Percentiles rank a stretch among this genome's conserved stretches.
Evolutionary conservation across 2,329 filamentous ascomycete species (phyloP).

Genomic region (Penicillium occitanis): DNA sequence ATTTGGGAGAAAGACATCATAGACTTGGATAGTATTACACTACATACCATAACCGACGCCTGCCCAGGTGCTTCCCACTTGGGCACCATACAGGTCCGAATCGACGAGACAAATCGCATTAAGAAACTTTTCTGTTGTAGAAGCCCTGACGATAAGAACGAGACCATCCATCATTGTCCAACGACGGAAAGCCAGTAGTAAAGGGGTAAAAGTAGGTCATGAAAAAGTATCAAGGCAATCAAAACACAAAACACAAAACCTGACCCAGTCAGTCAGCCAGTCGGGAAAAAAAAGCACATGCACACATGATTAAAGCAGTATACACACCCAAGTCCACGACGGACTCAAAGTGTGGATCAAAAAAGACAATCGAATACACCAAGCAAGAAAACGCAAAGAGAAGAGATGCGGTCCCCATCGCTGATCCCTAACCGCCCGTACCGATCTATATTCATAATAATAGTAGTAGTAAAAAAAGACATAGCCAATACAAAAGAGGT

Average conservation of each 20-base stretch:
- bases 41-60: neutral
- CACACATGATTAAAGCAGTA: conserved; percentile 17
- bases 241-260: neutral
- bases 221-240: neutral
- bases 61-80: too few species aligned
- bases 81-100: neutral
- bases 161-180: neutral
- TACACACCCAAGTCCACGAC: conserved; percentile 17
- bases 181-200: neutral
- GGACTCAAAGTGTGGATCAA: conserved; percentile 13
- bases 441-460: conserved; percentile 23
- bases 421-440: conserved; percentile 23
- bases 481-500: conserved; percentile 17
- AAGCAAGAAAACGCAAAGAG: conserved; percentile 1
- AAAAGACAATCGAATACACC: neutral
- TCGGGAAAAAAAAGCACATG: neutral
- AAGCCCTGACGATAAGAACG: neutral
- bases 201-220: neutral
- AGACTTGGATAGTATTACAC: conserved; percentile 10
- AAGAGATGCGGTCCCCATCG: conserved; percentile 15
- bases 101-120: neutral
- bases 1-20: neutral
- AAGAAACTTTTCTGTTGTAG: conserved; percentile 2
- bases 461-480: conserved; percentile 11
- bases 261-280: neutral